Percentiles rank a stretch among this genome's conserved stretches.
phyloP scores from a whole-genome alignment of 1,139 yeast genomes.

The Taiozyma sp. region DNA sequence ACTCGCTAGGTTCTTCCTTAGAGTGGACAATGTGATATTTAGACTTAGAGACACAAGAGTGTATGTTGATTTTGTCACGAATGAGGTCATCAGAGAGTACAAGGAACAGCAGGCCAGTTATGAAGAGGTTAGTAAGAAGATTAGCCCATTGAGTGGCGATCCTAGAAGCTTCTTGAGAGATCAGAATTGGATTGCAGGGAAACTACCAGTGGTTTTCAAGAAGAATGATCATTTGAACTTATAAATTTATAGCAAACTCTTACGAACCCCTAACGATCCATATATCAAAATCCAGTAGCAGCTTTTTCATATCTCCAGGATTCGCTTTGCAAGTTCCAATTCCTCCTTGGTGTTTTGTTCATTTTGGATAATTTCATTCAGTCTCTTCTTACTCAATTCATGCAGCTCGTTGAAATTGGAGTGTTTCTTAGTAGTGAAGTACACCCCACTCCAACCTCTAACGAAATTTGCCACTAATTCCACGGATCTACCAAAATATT shows the following conservation, averaged over 20 bases:
- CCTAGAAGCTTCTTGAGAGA: constrained; percentile 77
- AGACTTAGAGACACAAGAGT: constrained; percentile 81
- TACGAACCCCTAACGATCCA: too few species aligned
- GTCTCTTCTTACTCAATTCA: constrained; percentile 29
- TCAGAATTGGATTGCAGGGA: constrained; percentile 70
- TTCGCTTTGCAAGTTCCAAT: constrained; percentile 28
- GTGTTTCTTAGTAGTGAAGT: constrained; percentile 32
- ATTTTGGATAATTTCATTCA: constrained; percentile 29
- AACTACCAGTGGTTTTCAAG: constrained; percentile 40
- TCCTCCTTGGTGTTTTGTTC: constrained; percentile 28
- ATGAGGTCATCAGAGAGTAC: constrained; percentile 67
- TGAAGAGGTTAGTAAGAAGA: constrained; percentile 42
- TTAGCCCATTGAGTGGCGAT: constrained; percentile 46
- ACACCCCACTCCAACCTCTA: constrained; percentile 76
- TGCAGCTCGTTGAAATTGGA: constrained; percentile 25
- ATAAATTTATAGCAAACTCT: neutral
- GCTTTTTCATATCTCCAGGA: constrained; percentile 1
- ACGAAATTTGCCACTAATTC: constrained; percentile 68
- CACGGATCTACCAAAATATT: constrained; percentile 60
- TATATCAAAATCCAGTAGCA: too few species aligned
- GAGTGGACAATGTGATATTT: constrained; percentile 87
- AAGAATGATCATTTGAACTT: constrained; percentile 26
- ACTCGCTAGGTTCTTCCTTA: constrained; percentile 69
- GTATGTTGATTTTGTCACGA: constrained; percentile 69
- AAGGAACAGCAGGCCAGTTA: constrained; percentile 69